Percentiles rank a stretch among this genome's conserved stretches.
Evolutionary conservation across 1,284 basidiomycete genomes (phyloP).

Genomic region (Boletellus sp.): DNA sequence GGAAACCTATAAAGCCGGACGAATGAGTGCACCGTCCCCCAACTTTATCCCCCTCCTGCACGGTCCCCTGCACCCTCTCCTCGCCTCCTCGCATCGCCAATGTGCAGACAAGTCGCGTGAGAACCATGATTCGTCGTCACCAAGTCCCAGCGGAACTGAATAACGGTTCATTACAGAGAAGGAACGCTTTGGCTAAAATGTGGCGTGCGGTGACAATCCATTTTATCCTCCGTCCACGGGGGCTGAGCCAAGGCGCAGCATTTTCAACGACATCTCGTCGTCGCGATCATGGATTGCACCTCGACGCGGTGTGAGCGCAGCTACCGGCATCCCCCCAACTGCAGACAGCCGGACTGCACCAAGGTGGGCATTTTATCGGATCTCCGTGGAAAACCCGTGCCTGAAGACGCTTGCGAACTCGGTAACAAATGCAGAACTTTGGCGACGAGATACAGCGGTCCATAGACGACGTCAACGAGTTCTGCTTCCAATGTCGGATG

Average conservation of each 20-base stretch:
- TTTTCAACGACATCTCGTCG: constrained; percentile 66
- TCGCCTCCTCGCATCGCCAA: constrained; percentile 20
- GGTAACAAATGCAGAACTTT: constrained; percentile 40
- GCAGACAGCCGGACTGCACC: constrained; percentile 48
- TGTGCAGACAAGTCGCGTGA: constrained; percentile 60
- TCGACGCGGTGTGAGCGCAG: constrained; percentile 60
- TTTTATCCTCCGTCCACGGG: constrained; percentile 1
- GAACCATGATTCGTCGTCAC: constrained; percentile 19
- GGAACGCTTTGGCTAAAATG: constrained; percentile 68
- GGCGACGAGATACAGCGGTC: constrained; percentile 53
- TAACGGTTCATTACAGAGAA: constrained; percentile 43
- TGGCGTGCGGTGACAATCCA: constrained; percentile 45
- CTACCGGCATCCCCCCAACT: constrained; percentile 53
- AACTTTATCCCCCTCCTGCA: constrained; percentile 15
- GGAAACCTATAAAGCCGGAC: constrained; percentile 30
- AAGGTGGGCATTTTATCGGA: constrained; percentile 40
- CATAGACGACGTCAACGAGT: constrained; percentile 55
- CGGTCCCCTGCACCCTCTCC: constrained; percentile 2
- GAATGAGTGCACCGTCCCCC: constrained; percentile 6
- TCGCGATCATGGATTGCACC: constrained; percentile 68
- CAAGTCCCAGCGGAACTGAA: constrained; percentile 7
- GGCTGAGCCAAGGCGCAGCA: constrained; percentile 42
- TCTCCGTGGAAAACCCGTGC: constrained; percentile 8
- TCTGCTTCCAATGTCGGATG: constrained; percentile 50
- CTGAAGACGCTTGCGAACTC: constrained; percentile 9